A percentile compares a stretch with the other conserved stretches of the same genome.
phyloP scores from a whole-genome alignment of 257 asterid species.

The Salvia splendens region DNA sequence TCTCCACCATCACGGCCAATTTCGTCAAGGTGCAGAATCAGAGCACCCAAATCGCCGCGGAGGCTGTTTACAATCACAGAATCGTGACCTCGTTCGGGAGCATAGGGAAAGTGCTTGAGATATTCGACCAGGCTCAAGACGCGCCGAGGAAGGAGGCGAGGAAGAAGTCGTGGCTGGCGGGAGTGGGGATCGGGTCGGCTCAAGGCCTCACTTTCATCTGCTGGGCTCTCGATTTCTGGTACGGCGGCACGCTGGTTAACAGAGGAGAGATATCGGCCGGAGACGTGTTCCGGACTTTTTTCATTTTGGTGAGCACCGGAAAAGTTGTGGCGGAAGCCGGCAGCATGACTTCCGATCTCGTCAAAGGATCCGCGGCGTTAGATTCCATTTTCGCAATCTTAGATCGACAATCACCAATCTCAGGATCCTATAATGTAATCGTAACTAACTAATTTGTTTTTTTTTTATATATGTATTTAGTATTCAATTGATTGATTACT shows the following conservation, averaged over 20 bases:
- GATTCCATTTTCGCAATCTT: conserved; percentile 70
- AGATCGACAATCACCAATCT: conserved; percentile 63
- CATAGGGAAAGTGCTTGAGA: conserved; percentile 54
- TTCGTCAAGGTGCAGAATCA: conserved; percentile 69
- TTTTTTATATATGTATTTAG: no score
- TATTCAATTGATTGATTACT: conserved; percentile 14
- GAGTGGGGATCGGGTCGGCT: conserved; percentile 87
- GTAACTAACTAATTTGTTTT: no score
- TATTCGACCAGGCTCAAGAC: conserved; percentile 75
- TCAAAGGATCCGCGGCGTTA: conserved; percentile 78
- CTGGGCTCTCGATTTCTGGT: conserved; percentile 93
- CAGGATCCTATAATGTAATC: conserved; percentile 41
- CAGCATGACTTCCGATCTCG: conserved; percentile 92
- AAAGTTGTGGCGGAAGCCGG: conserved; percentile 92
- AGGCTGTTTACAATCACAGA: conserved; percentile 74
- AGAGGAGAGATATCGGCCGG: conserved; percentile 73
- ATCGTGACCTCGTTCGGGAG: conserved; percentile 77
- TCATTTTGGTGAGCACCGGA: conserved; percentile 77
- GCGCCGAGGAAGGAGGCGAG: conserved; percentile 76
- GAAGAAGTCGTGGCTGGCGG: conserved; percentile 78
- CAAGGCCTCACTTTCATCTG: conserved; percentile 82
- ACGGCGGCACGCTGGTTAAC: conserved; percentile 68
- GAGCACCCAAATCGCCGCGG: conserved; percentile 79
- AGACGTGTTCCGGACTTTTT: conserved; percentile 77
- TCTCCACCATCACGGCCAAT: conserved; percentile 60